phyloP scores from a whole-genome alignment of 2,329 filamentous ascomycete genomes.

The Sclerotiophoma versabilis region DNA sequence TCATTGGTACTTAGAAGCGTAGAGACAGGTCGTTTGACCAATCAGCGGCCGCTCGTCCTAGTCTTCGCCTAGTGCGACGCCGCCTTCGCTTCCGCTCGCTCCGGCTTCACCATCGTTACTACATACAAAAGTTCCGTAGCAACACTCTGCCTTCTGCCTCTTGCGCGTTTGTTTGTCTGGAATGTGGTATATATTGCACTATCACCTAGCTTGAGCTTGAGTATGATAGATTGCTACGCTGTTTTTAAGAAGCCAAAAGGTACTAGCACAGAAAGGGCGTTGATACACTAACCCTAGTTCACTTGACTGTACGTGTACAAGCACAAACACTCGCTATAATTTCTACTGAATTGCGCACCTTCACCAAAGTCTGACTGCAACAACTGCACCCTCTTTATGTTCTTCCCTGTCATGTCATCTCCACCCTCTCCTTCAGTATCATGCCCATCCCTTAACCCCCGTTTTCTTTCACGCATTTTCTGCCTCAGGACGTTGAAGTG shows the following conservation, averaged over 20 bases:
- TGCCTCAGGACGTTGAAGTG: neutral
- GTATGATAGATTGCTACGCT: too few species aligned
- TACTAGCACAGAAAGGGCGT: too few species aligned
- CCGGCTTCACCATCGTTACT: neutral
- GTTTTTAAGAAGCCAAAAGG: too few species aligned
- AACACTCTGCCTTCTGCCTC: too few species aligned
- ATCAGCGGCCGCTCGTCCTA: neutral
- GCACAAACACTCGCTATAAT: too few species aligned
- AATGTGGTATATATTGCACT: too few species aligned
- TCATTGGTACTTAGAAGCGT: constrained; percentile 7
- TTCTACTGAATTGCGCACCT: neutral
- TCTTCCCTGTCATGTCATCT: neutral
- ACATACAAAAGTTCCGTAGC: neutral
- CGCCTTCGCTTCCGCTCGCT: too few species aligned
- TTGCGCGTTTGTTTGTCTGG: too few species aligned
- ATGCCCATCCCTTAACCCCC: neutral
- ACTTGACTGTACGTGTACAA: too few species aligned
- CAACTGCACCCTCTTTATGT: neutral
- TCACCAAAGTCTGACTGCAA: neutral
- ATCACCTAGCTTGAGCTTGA: too few species aligned
- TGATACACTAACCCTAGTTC: too few species aligned
- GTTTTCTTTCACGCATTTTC: neutral
- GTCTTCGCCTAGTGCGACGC: neutral
- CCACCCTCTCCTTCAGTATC: neutral
- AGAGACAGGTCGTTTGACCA: neutral